Evolutionary conservation across 306 rosid genomes (phyloP), one percentile per base, ranked within the genome.

Genomic region (Vicia villosa): DNA sequence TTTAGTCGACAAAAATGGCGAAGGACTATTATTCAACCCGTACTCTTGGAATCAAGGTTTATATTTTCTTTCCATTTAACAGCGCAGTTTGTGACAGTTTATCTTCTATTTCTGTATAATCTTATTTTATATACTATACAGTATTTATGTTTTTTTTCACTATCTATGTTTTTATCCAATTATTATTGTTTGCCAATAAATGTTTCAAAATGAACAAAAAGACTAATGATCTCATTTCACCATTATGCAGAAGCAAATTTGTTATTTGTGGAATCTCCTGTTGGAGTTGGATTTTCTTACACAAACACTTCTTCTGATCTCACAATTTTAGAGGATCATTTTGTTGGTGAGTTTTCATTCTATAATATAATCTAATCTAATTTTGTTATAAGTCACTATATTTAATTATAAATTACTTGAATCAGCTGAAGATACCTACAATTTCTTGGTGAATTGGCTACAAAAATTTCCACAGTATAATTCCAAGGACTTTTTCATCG

Each of bases 211-310:
- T 1, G 34, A 38, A 21, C 11, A 40, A 4, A 52, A 41, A 7
- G 68, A 52, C 10, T 34, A 68, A 38, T 45, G 58, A 17, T 63
- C 2, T 7, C 21, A 2, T 69, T 1, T 34, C 38, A 34, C 38
- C 38, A 34, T 34, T 63, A 22, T 71, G 83, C 84, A 82, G 89
- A 85, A 69, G 83, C 86, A 63, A 85, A 82, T 70, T 77, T 85
- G 78, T 59, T 85, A 55, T 85, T 85, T 74, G 74, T 82, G 72
- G 89, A 85, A 52, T 85, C 89, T 10, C 89, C 89, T 2, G 89
- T 82, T 61, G 89, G 89, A 74, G 86, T 85, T 60, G 89, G 89
- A 5, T 85, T 85, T 66, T 85, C 89, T 74, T 85, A 82, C 61
- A 79, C 86, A 0, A 82, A 82, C 46, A 85, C 77, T 13, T 79